Percentiles rank a stretch among this genome's conserved stretches.
Conservation (phyloP, 2,329 filamentous ascomycete species). For the Alternaria arborescens region DNA sequence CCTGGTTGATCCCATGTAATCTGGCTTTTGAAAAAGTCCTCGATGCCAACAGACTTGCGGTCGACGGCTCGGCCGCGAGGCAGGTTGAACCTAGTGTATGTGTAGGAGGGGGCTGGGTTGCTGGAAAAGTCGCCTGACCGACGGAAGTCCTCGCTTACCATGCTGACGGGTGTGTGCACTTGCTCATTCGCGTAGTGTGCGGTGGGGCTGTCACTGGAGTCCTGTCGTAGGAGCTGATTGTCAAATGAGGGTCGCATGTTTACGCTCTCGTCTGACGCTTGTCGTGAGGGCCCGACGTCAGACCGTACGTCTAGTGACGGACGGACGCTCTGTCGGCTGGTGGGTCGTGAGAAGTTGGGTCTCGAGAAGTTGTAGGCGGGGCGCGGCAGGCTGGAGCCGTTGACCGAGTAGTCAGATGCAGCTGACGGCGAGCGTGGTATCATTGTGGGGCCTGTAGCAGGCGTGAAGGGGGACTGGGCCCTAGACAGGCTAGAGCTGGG, state of each 20-base stretch:
- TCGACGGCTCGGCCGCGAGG: slow-evolving; percentile 84
- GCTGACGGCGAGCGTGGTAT: slow-evolving; percentile 82
- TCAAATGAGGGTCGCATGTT: slow-evolving; percentile 52
- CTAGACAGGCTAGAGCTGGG: slow-evolving; percentile 71
- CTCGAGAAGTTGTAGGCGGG: slow-evolving; percentile 82
- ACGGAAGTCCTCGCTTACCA: slow-evolving; percentile 74
- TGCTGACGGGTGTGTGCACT: slow-evolving; percentile 74
- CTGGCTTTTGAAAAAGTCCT: slow-evolving; percentile 56
- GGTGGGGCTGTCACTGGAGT: slow-evolving; percentile 57
- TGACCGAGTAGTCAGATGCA: slow-evolving; percentile 79
- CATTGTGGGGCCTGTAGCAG: slow-evolving; percentile 63
- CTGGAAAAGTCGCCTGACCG: slow-evolving; percentile 61
- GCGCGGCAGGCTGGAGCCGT: slow-evolving; percentile 65
- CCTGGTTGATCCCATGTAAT: slow-evolving; percentile 68
- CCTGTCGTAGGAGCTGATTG: slow-evolving; percentile 48
- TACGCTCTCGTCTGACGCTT: slow-evolving; percentile 48
- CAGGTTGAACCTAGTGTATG: slow-evolving; percentile 83
- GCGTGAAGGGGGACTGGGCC: slow-evolving; percentile 70
- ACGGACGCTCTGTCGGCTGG: slow-evolving; percentile 74
- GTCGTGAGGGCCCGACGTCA: slow-evolving; percentile 47
- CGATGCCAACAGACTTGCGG: slow-evolving; percentile 57
- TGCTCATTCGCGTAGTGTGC: slow-evolving; percentile 71
- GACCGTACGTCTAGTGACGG: slow-evolving; percentile 55
- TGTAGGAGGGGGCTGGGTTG: slow-evolving; percentile 74
- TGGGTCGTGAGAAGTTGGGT: slow-evolving; percentile 88